Evolutionary conservation across 2,329 filamentous ascomycete species (phyloP).

Genomic region (Alternaria longipes): DNA sequence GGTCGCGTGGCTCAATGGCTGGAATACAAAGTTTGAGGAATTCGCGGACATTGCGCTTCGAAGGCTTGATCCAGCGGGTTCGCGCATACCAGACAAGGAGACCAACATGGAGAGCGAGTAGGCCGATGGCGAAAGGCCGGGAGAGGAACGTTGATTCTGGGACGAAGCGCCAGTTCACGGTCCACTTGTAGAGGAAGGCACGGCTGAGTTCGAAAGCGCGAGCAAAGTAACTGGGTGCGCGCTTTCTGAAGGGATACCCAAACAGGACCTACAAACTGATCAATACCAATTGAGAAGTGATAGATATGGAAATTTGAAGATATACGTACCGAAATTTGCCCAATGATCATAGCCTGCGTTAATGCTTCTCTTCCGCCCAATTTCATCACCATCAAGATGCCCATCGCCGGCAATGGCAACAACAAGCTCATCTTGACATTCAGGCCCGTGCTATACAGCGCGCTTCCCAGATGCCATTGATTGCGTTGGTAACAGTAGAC

Average conservation of each 20-base stretch:
- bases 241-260: constrained; percentile 73
- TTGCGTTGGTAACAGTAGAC: constrained; percentile 79
- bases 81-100: constrained; percentile 73
- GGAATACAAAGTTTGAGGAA: constrained; percentile 62
- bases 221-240: constrained; percentile 75
- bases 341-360: constrained; percentile 74
- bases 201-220: constrained; percentile 91
- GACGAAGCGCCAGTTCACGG: constrained; percentile 98
- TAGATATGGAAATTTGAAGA: background rate
- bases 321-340: constrained; percentile 74
- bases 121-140: constrained; percentile 70
- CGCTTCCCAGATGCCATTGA: constrained; percentile 75
- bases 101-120: constrained; percentile 71
- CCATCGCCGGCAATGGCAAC: constrained; percentile 82
- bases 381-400: constrained; percentile 76
- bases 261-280: constrained; percentile 57
- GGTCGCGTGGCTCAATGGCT: constrained; percentile 56
- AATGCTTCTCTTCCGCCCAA: constrained; percentile 73
- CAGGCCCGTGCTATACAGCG: constrained; percentile 79
- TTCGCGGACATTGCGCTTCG: constrained; percentile 65
- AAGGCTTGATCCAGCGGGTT: constrained; percentile 76
- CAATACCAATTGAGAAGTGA: background rate
- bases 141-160: constrained; percentile 82
- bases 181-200: constrained; percentile 97
- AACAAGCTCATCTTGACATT: constrained; percentile 96